phyloP scores from a whole-genome alignment of 345 rosid species.

The Carallia brachiata region DNA sequence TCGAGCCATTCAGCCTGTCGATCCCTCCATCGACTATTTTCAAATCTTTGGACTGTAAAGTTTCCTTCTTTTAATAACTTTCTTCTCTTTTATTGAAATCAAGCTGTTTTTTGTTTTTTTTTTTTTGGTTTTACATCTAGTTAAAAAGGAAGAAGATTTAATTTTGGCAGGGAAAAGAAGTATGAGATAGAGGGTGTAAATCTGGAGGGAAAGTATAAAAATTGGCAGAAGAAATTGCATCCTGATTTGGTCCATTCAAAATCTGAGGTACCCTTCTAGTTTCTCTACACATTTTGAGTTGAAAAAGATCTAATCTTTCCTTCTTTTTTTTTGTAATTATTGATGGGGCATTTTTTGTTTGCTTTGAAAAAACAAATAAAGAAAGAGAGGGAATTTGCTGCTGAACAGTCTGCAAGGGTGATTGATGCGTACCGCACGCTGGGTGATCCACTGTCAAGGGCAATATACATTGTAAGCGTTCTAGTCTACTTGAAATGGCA shows the following conservation, averaged over 20 bases:
- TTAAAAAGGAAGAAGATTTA: no score
- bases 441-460: conserved; percentile 56
- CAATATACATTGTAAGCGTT: conserved; percentile 73
- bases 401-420: conserved; percentile 80
- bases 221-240: conserved; percentile 92
- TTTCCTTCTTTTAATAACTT: background rate
- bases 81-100: background rate
- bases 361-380: background rate
- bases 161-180: conserved; percentile 49
- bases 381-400: conserved; percentile 83
- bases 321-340: background rate
- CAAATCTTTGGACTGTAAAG: conserved; percentile 74
- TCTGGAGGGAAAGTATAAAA: conserved; percentile 70
- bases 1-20: conserved; percentile 75
- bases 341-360: background rate
- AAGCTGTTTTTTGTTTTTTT: background rate
- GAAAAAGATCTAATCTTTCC: background rate
- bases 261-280: conserved; percentile 56
- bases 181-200: conserved; percentile 55
- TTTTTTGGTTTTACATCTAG: no score
- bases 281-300: background rate
- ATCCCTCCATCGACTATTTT: conserved; percentile 70
- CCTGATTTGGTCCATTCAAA: conserved; percentile 96
- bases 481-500: background rate
- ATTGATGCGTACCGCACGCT: conserved; percentile 81